Evolutionary conservation across 768 basidiomycete genomes (phyloP).

Genomic region (Naganishia antarctica): DNA sequence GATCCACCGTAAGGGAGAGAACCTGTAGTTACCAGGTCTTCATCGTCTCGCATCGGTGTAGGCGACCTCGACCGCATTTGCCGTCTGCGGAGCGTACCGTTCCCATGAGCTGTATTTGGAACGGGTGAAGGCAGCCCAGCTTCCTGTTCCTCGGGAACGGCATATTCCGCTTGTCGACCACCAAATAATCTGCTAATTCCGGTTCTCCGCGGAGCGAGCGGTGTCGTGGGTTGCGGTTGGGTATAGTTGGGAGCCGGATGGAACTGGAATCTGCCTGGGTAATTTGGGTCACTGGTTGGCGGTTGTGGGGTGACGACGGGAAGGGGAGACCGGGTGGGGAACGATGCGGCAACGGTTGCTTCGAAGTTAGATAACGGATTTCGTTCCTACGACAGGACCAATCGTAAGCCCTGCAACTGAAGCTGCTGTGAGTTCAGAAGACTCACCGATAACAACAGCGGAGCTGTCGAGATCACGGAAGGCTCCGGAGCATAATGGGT

Average conservation of each 20-base stretch:
- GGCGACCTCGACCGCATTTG: slow-evolving; percentile 14
- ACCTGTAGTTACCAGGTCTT: background rate
- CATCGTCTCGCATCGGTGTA: slow-evolving; percentile 2
- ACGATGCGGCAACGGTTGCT: slow-evolving; percentile 25
- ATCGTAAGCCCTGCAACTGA: no score
- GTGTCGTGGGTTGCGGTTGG: background rate
- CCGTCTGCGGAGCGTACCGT: slow-evolving; percentile 10
- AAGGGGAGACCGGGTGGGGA: background rate
- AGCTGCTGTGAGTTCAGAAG: background rate
- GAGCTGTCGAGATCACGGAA: background rate
- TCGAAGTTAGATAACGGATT: slow-evolving; percentile 27
- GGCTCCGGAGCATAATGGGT: background rate
- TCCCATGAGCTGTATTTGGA: background rate
- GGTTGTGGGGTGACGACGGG: background rate
- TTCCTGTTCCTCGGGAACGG: slow-evolving; percentile 3
- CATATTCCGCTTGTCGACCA: background rate
- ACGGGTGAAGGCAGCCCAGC: slow-evolving; percentile 1
- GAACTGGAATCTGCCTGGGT: slow-evolving; percentile 25
- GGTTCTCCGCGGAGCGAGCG: background rate
- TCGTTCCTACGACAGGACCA: background rate
- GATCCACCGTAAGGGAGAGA: background rate
- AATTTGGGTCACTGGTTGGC: slow-evolving; percentile 23
- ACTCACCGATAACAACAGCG: slow-evolving; percentile 9
- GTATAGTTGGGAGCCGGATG: slow-evolving; percentile 23
- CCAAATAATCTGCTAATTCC: slow-evolving; percentile 2